Base-by-base conservation (phyloP, 2,329 filamentous ascomycete genomes). In the Raffaelea arxii region DNA sequence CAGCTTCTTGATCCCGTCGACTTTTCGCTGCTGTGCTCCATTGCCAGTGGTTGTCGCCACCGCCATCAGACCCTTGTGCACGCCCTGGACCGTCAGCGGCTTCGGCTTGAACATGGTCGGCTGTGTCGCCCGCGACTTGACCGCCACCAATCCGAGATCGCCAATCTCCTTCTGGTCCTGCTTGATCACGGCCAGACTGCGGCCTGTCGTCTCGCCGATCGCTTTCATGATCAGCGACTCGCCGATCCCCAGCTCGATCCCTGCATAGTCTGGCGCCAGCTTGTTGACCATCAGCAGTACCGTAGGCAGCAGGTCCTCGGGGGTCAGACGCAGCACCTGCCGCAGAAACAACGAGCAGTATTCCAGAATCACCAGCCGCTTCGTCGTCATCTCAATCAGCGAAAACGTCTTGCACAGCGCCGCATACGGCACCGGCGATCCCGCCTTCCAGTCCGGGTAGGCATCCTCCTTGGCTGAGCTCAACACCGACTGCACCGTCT, bases 141-240 rank as follows among this genome's bases (percentile, higher is more conserved):
- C 87, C 38, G 92, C 92, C 2, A 98, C 91, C 27, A 97, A 71
- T 11, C 92, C 92, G 11, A 98, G 74, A 63, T 98, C 92, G 46
- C 92, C 92, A 64, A 97, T 95, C 57, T 96, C 89, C 58, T 92
- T 89, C 60, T 98, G 92, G 56, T 97, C 90, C 42, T 85, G 80
- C 67, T 96, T 97, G 71, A 98, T 95, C 44, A 95, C 82, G 32
- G 83, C 76, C 41, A 96, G 66, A 58, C 82, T 94, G 50, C 92
- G 82, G 10, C 92, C 92, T 0, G 92, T 98, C 25, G 83, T 85
- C 67, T 97, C 91, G 11, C 91, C 91, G 58, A 98, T 94, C 5
- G 92, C 87, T 64, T 97, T 98, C 90, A 97, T 97, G 58, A 98
- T 96, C 24, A 98, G 67, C 1, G 91, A 97, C 66, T 98, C 92